Evolutionary conservation across 2,329 filamentous ascomycete genomes (phyloP).

Genomic region (Diaporthe destruens): DNA sequence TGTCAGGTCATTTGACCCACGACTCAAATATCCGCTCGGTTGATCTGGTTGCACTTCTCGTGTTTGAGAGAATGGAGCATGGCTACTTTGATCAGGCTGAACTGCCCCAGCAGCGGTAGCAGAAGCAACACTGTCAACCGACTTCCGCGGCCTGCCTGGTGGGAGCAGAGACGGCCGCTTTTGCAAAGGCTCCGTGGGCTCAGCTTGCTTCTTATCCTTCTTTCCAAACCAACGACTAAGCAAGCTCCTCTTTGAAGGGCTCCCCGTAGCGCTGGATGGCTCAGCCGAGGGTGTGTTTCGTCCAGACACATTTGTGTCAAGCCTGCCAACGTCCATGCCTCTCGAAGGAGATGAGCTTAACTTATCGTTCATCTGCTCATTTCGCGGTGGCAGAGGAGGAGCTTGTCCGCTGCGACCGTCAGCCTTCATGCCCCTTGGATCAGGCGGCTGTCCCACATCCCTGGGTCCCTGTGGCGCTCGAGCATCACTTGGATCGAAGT

Average conservation of each 20-base stretch:
- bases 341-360: neutral
- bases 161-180: conserved; percentile 27
- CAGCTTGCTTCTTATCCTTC: conserved; percentile 6
- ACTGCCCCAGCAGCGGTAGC: neutral
- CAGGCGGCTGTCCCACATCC: neutral
- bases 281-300: neutral
- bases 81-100: conserved; percentile 1
- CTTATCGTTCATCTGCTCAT: neutral
- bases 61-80: neutral
- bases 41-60: neutral
- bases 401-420: neutral
- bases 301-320: neutral
- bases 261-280: conserved; percentile 12
- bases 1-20: neutral
- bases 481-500: neutral
- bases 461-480: neutral
- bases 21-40: neutral
- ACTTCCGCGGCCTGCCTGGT: neutral
- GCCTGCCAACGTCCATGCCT: neutral
- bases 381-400: neutral
- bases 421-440: neutral
- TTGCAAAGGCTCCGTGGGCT: neutral
- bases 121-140: neutral
- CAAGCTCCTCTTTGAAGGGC: conserved; percentile 2
- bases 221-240: neutral